Evolutionary conservation across 306 rosid genomes (phyloP), one percentile per base, ranked within the genome.

Genomic region (Trichosanthes truncata): DNA sequence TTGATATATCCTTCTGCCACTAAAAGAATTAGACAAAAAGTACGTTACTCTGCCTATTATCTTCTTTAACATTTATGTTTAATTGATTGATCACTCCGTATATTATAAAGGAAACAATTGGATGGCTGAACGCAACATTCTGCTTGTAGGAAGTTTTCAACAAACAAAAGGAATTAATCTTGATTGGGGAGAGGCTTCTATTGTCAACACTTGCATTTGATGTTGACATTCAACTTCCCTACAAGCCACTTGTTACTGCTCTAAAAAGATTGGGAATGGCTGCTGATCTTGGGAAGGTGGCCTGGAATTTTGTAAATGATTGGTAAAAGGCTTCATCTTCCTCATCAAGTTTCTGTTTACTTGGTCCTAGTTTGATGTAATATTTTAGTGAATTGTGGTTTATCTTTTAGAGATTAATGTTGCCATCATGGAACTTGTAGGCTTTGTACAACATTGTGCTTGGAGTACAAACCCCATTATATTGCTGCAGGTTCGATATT

Each of bases 291-390:
- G 82, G 84, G 12, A 83, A 81, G 83, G 84, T 83, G 33, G 91
- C 91, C 12, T 86, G 89, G 89, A 88, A 86, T 83, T 88, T 84
- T 83, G 82, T 88, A 17, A 88, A 84, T 56, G 91, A 84, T 53
- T 84, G 88, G 89, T 88, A 84, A 68, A 80, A 60, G 45, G 49
- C 9, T 17, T 56, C 6, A 43, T 33, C 75, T 60, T 78, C 17
- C 78, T 82, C 45, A 5, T 66, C 36, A 7, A 55, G 63, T 62
- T 57, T 74, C 6, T 51, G 14, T 40, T 78, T 17, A 14, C 56
- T 40, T 68, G 35, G 21, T 72, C 14, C 55, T 43, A 40, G 75
- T 41, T 41, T 68, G 53, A 21, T 68, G 21, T 26, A 45, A 43
- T 14, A 11, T 72, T 46, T 11, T 48, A 45, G 14, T 7, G 9